phyloP scores from a whole-genome alignment of 2,329 filamentous ascomycete genomes.

The Epichloe bromicola region DNA sequence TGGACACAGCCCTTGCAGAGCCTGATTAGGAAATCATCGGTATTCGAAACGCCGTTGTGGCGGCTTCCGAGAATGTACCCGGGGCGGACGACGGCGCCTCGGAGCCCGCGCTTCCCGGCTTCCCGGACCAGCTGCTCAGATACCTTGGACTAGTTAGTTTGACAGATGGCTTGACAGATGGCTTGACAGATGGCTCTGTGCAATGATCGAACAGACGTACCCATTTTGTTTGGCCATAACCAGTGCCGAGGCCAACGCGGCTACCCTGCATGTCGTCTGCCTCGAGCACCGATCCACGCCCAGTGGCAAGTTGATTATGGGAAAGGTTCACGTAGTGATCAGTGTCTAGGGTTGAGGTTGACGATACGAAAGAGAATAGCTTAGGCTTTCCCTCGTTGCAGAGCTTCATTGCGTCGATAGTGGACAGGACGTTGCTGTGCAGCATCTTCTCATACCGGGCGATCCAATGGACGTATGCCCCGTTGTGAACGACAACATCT shows the following conservation, averaged over 20 bases:
- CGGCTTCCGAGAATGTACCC: conserved; percentile 75
- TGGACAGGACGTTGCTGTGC: conserved; percentile 67
- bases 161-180: too few relatives aligned
- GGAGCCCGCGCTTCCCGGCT: conserved; percentile 64
- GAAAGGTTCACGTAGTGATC: conserved; percentile 70
- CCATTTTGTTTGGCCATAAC: conserved; percentile 91
- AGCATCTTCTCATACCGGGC: conserved; percentile 60
- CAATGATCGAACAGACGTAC: conserved; percentile 15
- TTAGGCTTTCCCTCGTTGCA: conserved; percentile 70
- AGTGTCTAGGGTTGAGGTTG: conserved; percentile 63
- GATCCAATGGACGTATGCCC: conserved; percentile 72
- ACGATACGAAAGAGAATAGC: conserved; percentile 66
- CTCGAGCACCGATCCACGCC: conserved; percentile 52
- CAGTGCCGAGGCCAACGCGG: conserved; percentile 62
- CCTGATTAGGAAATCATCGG: conserved; percentile 82
- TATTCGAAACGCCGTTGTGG: conserved; percentile 57
- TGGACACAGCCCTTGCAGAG: conserved; percentile 83
- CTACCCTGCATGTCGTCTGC: conserved; percentile 68
- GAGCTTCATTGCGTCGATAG: conserved; percentile 61
- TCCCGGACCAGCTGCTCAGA: conserved; percentile 57
- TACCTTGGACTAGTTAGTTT: conserved; percentile 16
- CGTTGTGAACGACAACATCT: conserved; percentile 73
- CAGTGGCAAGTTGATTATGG: conserved; percentile 31
- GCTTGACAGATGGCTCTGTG: too few relatives aligned
- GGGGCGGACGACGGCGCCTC: conserved; percentile 63